These are phyloP conservation scores for Cryptococcus sp. DNA, from an alignment of 1,284 basidiomycete genomes.

Conservation along the genomic window DNA sequence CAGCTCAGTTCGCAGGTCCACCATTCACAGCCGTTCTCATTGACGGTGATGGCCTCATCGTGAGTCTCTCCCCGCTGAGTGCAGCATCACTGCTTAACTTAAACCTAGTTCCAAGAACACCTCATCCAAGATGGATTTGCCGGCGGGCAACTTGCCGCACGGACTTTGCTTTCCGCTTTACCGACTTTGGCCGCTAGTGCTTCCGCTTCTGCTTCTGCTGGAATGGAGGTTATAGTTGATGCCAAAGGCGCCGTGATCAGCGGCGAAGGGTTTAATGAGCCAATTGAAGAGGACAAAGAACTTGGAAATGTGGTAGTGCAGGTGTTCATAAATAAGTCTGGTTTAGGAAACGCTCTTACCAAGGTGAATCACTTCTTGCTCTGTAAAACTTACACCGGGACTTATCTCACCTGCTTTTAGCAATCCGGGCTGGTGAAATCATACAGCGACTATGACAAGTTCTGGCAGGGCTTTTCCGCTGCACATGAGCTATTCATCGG, in stretches of 20 bases:
- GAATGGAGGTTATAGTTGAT: slow-evolving; percentile 14
- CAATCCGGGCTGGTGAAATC: slow-evolving; percentile 36
- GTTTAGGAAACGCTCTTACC: slow-evolving; percentile 37
- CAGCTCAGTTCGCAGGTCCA: slow-evolving; percentile 15
- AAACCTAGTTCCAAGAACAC: slow-evolving; percentile 34
- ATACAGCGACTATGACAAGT: slow-evolving; percentile 37
- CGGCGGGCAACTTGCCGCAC: slow-evolving; percentile 44
- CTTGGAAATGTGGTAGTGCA: slow-evolving; percentile 36
- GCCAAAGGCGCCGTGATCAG: background rate
- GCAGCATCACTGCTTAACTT: background rate
- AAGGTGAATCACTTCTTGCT: slow-evolving; percentile 30
- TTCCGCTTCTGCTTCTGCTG: slow-evolving; percentile 9
- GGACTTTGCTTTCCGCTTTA: slow-evolving; percentile 30
- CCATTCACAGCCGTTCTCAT: slow-evolving; percentile 42
- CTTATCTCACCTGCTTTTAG: background rate
- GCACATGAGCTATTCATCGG: slow-evolving; percentile 45
- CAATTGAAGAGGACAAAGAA: slow-evolving; percentile 5
- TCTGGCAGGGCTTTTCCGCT: slow-evolving; percentile 46
- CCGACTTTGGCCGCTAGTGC: slow-evolving; percentile 20
- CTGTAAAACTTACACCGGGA: background rate
- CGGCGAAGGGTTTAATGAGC: background rate
- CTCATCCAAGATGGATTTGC: slow-evolving; percentile 33
- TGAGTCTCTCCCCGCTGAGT: slow-evolving; percentile 18
- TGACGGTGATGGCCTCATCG: slow-evolving; percentile 47
- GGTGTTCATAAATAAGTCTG: slow-evolving; percentile 45